These are phyloP conservation scores for Pseudocercospora macadamiae DNA, from an alignment of 2,329 filamentous ascomycete genomes.

Conservation along the genomic window DNA sequence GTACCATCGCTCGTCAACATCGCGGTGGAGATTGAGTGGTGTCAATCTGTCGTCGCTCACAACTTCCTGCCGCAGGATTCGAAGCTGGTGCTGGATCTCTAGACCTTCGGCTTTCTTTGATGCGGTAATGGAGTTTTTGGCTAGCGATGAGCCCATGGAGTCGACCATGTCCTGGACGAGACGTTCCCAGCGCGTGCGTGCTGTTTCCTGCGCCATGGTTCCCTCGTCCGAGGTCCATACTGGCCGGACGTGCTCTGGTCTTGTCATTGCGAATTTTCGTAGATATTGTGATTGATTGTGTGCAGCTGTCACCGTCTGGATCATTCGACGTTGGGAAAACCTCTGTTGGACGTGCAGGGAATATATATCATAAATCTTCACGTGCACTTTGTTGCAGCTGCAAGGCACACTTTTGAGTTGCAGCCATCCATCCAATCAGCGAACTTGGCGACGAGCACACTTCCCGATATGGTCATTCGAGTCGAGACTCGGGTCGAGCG, in stretches of 20 bases:
- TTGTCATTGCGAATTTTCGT: background rate
- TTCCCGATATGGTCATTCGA: slow-evolving; percentile 2
- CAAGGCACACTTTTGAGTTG: background rate
- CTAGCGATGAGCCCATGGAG: background rate
- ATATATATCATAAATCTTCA: background rate
- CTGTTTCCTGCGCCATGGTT: slow-evolving; percentile 19
- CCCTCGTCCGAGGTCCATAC: slow-evolving; percentile 20
- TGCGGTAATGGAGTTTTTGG: background rate
- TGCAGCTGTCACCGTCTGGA: slow-evolving; percentile 1
- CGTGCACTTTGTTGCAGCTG: background rate
- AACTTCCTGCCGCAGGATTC: slow-evolving; percentile 1
- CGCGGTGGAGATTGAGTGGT: slow-evolving; percentile 1
- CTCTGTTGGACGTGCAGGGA: background rate
- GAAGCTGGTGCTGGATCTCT: slow-evolving; percentile 1
- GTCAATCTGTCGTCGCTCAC: background rate
- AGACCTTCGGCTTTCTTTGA: background rate
- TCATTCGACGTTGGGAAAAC: background rate
- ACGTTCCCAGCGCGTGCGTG: slow-evolving; percentile 8
- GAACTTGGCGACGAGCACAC: background rate
- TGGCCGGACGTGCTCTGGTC: slow-evolving; percentile 1
- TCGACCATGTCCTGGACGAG: slow-evolving; percentile 1
- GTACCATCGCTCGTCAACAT: slow-evolving; percentile 2
- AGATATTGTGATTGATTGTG: background rate
- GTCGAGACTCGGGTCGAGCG: slow-evolving; percentile 1
- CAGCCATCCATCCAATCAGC: slow-evolving; percentile 3